Conservation (phyloP, 225 moss, liverwort and hornwort genomes). For the Neckera pumila region DNA sequence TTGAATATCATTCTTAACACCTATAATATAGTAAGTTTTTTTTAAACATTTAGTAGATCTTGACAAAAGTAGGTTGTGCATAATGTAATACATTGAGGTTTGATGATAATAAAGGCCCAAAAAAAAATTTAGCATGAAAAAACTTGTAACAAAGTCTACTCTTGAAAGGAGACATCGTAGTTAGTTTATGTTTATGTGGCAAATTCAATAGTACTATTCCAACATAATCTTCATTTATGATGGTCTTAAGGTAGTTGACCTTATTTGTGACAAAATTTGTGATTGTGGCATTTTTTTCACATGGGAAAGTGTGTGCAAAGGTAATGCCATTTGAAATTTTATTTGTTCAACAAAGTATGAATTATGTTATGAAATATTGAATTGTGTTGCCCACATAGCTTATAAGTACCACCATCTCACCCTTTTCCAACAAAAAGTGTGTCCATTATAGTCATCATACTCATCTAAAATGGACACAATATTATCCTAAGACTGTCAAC, state of each 20-base stretch:
- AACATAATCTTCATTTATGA: background rate
- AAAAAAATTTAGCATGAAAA: background rate
- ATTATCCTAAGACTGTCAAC: background rate
- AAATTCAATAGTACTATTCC: background rate
- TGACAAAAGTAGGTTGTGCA: fast-evolving
- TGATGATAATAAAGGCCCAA: background rate
- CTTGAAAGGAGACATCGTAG: fast-evolving
- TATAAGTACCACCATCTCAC: background rate
- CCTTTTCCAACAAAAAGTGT: background rate
- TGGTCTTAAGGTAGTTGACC: background rate
- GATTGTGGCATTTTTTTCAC: background rate
- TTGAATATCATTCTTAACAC: fast-evolving
- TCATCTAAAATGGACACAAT: background rate
- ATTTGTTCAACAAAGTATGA: background rate
- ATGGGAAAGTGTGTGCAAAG: background rate
- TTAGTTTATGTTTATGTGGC: background rate
- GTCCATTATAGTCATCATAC: background rate
- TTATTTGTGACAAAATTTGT: background rate
- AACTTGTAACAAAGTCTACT: fast-evolving
- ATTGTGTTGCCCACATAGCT: background rate
- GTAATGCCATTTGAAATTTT: background rate
- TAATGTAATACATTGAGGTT: fast-evolving
- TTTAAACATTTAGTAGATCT: fast-evolving
- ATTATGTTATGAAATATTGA: background rate
- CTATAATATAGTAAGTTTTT: background rate